phyloP scores from a whole-genome alignment of 2,329 filamentous ascomycete genomes.

The Colletotrichum sp. region DNA sequence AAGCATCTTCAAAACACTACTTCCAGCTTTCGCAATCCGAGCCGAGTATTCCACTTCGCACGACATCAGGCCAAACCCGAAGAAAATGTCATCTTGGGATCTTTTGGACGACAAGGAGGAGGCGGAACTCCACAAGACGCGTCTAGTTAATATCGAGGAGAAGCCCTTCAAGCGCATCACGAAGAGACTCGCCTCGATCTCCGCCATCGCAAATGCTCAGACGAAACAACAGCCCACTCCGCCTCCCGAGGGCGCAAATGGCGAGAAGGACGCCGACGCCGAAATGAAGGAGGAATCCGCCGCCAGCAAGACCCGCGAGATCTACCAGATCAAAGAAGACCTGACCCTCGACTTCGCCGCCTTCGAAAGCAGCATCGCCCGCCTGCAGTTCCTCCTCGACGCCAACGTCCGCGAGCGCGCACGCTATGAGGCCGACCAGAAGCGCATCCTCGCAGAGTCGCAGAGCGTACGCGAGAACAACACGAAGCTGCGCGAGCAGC shows the following conservation, averaged over 20 bases:
- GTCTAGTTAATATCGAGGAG: conserved; percentile 89
- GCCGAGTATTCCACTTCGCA: neutral
- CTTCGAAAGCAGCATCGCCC: conserved; percentile 84
- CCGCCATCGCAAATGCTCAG: conserved; percentile 62
- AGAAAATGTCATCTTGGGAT: conserved; percentile 58
- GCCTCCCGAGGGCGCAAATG: conserved; percentile 58
- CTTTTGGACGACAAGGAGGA: conserved; percentile 78
- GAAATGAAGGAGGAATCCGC: conserved; percentile 22
- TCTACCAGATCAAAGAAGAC: conserved; percentile 79
- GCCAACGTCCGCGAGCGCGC: conserved; percentile 85
- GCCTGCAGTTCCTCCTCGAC: conserved; percentile 84
- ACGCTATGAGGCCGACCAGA: conserved; percentile 82
- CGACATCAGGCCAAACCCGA: neutral
- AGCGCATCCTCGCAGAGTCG: conserved; percentile 79
- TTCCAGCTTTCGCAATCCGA: neutral
- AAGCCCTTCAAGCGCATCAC: conserved; percentile 90
- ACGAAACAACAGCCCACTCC: conserved; percentile 67
- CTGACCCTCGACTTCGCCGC: conserved; percentile 86
- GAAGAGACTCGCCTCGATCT: conserved; percentile 75
- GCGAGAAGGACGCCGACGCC: conserved; percentile 29
- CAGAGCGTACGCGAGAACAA: conserved; percentile 80
- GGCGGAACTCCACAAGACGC: conserved; percentile 84
- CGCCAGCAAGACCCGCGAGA: conserved; percentile 55
- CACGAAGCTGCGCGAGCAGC: conserved; percentile 70
- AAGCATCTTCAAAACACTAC: neutral